Evolutionary conservation across 2,329 filamentous ascomycete species (phyloP), one percentile per base, ranked within the genome.

Genomic region (Purpureocillium takamizusanense): DNA sequence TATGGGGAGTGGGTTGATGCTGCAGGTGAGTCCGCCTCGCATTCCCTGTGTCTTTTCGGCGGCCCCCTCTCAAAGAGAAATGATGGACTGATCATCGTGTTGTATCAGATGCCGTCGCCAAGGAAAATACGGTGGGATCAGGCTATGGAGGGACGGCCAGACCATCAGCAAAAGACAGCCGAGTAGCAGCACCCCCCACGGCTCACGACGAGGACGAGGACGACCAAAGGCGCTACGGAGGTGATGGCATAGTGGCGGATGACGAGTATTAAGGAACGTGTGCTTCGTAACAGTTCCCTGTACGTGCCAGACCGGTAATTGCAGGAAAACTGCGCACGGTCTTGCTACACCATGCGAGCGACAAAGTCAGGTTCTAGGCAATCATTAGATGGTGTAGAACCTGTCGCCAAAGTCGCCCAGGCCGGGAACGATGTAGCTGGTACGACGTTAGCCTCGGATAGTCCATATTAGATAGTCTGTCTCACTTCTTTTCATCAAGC

Each of bases 1-100:
- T 98, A 98, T 57, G 86, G 86, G 27, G 92, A 97, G 61, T 98
- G 92, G 92, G 86, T 98, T 46, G 92, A 98, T 64, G 92, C 92
- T 46, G 69, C 76, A 46, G 71, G 76, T 78, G 63, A 46, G 65
- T 30, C n/a, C 14, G 15, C 23, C 17, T 33, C 11, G 13, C 36
- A 15, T 18, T 25, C 15, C 14, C 18, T 38, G 14, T 12, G 36
- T 33, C n/a, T n/a, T n/a, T n/a, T n/a, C n/a, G n/a, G n/a, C n/a
- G n/a, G n/a, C n/a, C n/a, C n/a, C n/a, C n/a, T n/a, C n/a, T n/a
- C n/a, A n/a, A n/a, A 12, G 13, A n/a, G 5, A 31, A 27, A 30
- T 16, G n/a, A n/a, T n/a, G n/a, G n/a, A 39, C 46, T 54, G n/a
- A 14, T 12, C 7, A 12, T 30, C n/a, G n/a, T 6, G 7, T 13